Percentiles rank a stretch among this genome's conserved stretches.
Conservation (phyloP, 495 filamentous ascomycete species). For the Baudoinia panamericana region DNA sequence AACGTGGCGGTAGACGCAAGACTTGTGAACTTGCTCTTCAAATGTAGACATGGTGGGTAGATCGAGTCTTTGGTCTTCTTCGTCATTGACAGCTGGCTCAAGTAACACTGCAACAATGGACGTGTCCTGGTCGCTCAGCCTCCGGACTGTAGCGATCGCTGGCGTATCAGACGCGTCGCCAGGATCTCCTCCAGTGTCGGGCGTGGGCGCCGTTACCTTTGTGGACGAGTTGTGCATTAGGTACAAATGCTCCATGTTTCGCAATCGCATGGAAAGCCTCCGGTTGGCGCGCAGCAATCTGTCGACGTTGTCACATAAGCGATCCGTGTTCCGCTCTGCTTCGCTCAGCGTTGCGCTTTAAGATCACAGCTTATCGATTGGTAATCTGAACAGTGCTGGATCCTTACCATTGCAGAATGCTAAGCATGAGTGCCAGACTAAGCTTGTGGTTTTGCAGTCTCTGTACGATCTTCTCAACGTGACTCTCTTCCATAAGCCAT, state of each 20-base stretch:
- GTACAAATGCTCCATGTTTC: conserved; percentile 4
- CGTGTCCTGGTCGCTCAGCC: too few relatives aligned
- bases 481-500: conserved; percentile 4
- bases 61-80: too few relatives aligned
- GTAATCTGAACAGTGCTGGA: neutral
- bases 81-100: too few relatives aligned
- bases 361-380: too few relatives aligned
- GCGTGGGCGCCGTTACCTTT: too few relatives aligned
- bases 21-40: too few relatives aligned
- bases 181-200: too few relatives aligned
- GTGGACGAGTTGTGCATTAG: too few relatives aligned
- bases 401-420: conserved; percentile 9
- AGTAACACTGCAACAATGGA: too few relatives aligned
- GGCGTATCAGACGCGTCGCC: too few relatives aligned
- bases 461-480: neutral
- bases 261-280: neutral
- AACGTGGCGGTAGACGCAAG: neutral
- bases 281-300: conserved; percentile 3
- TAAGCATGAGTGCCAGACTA: conserved; percentile 4
- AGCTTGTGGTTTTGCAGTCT: conserved; percentile 6
- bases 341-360: conserved; percentile 1
- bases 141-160: too few relatives aligned
- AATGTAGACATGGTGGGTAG: too few relatives aligned
- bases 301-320: conserved; percentile 4
- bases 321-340: conserved; percentile 3